Evolutionary conservation across 176 grass and related monocot species (phyloP).

Genomic region (Neostapfia colusana): DNA sequence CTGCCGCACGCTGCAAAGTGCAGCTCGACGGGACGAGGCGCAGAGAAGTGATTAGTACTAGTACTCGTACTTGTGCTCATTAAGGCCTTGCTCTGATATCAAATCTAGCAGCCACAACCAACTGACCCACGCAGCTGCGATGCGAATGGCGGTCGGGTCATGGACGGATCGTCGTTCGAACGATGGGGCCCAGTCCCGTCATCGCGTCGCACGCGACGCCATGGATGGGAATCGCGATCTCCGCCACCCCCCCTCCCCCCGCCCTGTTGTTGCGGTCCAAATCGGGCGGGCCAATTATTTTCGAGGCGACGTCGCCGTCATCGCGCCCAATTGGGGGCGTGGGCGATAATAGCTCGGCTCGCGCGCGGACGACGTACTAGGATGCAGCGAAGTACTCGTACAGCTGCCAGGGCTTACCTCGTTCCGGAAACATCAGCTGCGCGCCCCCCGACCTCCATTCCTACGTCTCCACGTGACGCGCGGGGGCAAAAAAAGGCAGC

Average conservation of each 20-base stretch:
- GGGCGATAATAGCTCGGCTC: background rate
- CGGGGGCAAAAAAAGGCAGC: background rate
- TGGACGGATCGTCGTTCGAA: background rate
- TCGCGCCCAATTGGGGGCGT: background rate
- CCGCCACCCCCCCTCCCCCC: too few relatives aligned
- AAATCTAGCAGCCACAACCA: background rate
- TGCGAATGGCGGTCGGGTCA: background rate
- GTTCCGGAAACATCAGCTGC: slow-evolving; percentile 29
- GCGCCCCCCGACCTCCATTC: background rate
- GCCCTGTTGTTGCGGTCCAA: background rate
- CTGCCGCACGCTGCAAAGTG: background rate
- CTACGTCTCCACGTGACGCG: background rate
- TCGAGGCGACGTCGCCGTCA: slow-evolving; percentile 23
- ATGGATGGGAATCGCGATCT: background rate
- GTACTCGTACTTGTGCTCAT: background rate
- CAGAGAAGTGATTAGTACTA: background rate
- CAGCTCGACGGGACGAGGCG: slow-evolving; percentile 5
- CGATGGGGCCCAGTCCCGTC: background rate
- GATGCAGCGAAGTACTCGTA: background rate
- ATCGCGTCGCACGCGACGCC: background rate
- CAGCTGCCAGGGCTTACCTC: slow-evolving; percentile 4
- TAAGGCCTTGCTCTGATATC: background rate
- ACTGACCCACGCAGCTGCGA: background rate
- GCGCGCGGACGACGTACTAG: background rate
- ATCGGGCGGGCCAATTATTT: slow-evolving; percentile 43